Evolutionary conservation across 345 rosid genomes (phyloP), one percentile per base, ranked within the genome.

Genomic region (Iberis pinnata): DNA sequence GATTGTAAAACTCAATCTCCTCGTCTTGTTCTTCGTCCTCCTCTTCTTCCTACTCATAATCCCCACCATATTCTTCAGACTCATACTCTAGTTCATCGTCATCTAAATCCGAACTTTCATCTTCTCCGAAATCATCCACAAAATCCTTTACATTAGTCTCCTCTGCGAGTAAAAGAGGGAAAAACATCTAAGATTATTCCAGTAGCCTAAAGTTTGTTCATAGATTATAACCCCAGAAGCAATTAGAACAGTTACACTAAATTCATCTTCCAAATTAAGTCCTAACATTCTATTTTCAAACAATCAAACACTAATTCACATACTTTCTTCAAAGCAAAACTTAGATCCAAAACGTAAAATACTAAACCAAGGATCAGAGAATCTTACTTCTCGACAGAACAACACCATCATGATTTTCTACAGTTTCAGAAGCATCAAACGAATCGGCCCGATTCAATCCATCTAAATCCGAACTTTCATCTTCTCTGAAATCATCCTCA

Each of bases 101-200:
- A 73, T 86, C 92, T 68, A 86, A 74, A 53, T 86, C 92, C 64
- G 83, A 76, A 15, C 80, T 68, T 67, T 83, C 95, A 75, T 86
- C 84, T 38, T 79, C 81, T 54, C 73, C 86, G 69, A 74, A 79
- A 43, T 81, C 88, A 24, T 83, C 90, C 41, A 73, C 77, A 65
- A 77, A 42, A 33, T 80, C 84, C 74, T 80, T 82, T 38, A 55
- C 49, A 32, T 70, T 92, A 43, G 73, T 75, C 61, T 76, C 97
- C 71, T 81, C 97, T 78, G 90, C 74, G 68, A 80, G 61, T 49
- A 65, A 70, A 76, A 78, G 32, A 50, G 63, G 44, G 70, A 64
- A 67, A 71, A 70, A 72, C 76, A 66, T 65, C 79, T 73, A 75
- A n/a, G 18, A 62, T 68, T 60, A 65, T 53, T 72, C 75, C 50